These are phyloP conservation scores for Anisodus tanguticus DNA, from an alignment of 257 asterid species.

Conservation along the genomic window DNA sequence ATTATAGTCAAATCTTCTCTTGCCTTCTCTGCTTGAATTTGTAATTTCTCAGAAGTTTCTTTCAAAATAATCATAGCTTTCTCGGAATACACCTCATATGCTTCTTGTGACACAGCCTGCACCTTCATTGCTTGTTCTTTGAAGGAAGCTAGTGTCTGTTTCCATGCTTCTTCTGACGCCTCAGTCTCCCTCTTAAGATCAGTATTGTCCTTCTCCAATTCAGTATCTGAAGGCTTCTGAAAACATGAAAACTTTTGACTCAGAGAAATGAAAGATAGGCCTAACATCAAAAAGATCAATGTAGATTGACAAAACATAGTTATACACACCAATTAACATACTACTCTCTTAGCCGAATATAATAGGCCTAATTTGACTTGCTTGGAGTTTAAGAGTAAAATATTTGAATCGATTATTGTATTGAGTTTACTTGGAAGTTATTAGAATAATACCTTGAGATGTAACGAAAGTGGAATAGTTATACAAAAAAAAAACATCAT, in stretches of 20 bases:
- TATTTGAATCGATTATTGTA: not conserved
- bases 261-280: constrained; percentile 7
- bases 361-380: not conserved
- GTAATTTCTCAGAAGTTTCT: constrained; percentile 74
- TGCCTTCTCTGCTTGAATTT: constrained; percentile 83
- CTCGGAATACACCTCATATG: constrained; percentile 69
- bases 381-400: constrained; percentile 20
- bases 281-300: not conserved
- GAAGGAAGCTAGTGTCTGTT: constrained; percentile 68
- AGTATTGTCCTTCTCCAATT: constrained; percentile 53
- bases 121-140: constrained; percentile 78
- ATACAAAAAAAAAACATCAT: not conserved
- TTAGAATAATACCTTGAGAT: not conserved
- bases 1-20: constrained; percentile 63
- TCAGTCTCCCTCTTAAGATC: constrained; percentile 51
- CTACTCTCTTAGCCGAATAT: not conserved
- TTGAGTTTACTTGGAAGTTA: not conserved
- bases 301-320: not conserved
- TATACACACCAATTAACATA: not conserved
- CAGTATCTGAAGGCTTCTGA: constrained; percentile 68
- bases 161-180: constrained; percentile 77
- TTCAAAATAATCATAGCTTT: constrained; percentile 66
- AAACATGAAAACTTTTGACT: constrained; percentile 20
- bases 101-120: constrained; percentile 75
- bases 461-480: not conserved